Evolutionary conservation across 148 eudicot species (phyloP), one percentile per base, ranked within the genome.

Genomic region (Pharnaceum exiguum): DNA sequence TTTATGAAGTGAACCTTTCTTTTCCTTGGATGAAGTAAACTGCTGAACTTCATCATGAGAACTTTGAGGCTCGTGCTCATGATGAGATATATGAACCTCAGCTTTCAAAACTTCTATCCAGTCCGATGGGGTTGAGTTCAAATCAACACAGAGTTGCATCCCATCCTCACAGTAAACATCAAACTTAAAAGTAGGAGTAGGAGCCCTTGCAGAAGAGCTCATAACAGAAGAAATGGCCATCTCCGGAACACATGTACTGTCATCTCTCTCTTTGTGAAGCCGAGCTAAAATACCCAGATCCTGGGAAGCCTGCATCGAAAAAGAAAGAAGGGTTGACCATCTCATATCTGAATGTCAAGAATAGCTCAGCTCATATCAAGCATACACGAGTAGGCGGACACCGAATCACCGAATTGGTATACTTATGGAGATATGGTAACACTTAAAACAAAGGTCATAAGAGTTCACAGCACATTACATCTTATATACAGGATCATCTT

Each of bases 141-240:
- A 64, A 66, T 81, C 86, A 66, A 81, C 82, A 66, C 23, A 31
- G 46, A 81, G 77, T 65, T 77, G 65, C 48, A 81, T 69, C 33
- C 86, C 86, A 35, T 69, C 77, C 29, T 70, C 80, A 46, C 63
- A 62, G 46, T 66, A 57, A 46, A 73, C 73, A 40, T 71, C 56
- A 57, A 61, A 81, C 52, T 64, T 71, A 19, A 75, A 81, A 49
- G 63, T 21, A 39, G 68, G 58, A 37, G 61, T 44, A 31, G 78
- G 59, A 50, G 57, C 58, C 32, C 58, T 51, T 13, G 31, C 39
- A 61, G 75, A 22, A 38, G 72, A 55, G 10, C 71, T 60, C 30
- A 59, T 36, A 49, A 65, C 62, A 46, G 62, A 71, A 37, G 74
- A 46, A 43, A 70, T 54, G 58, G 59, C 60, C 64, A 67, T 71